Evolutionary conservation across 345 rosid species (phyloP).

Genomic region (Hibiscus trionum): DNA sequence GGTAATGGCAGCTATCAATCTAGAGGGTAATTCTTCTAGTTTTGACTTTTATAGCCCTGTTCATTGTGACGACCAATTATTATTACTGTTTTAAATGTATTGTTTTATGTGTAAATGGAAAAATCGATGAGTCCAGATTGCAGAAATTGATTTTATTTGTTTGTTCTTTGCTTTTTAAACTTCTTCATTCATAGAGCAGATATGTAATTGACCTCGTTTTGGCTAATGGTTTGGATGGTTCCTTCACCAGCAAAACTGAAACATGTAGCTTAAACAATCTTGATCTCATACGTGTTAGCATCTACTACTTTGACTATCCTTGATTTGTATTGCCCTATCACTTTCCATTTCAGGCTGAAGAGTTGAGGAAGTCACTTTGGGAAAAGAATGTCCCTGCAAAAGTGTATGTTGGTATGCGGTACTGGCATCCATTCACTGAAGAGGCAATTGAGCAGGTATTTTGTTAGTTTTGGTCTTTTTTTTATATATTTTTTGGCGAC

Average conservation of each 20-base stretch:
- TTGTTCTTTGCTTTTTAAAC: background rate
- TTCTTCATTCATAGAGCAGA: background rate
- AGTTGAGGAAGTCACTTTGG: conserved; percentile 71
- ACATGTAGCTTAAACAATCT: conserved; percentile 22
- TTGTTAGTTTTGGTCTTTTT: conserved; percentile 1
- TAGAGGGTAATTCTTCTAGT: background rate
- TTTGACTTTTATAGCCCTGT: background rate
- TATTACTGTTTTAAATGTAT: background rate
- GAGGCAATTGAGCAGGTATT: conserved; percentile 95
- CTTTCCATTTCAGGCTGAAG: conserved; percentile 63
- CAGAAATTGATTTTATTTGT: background rate
- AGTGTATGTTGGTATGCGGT: conserved; percentile 98
- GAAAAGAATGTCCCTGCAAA: conserved; percentile 82
- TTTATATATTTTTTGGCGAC: background rate
- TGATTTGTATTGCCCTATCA: conserved; percentile 6
- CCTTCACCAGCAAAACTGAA: background rate
- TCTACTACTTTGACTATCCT: background rate
- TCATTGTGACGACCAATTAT: background rate
- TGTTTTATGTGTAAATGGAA: background rate
- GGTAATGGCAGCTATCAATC: background rate
- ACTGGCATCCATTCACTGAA: conserved; percentile 99
- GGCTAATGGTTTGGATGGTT: conserved; percentile 5
- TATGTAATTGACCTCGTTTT: background rate
- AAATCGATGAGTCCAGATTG: background rate
- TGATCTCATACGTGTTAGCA: background rate